Evolutionary conservation across 2,329 filamentous ascomycete genomes (phyloP).

Genomic region (Aureobasidium sp.): DNA sequence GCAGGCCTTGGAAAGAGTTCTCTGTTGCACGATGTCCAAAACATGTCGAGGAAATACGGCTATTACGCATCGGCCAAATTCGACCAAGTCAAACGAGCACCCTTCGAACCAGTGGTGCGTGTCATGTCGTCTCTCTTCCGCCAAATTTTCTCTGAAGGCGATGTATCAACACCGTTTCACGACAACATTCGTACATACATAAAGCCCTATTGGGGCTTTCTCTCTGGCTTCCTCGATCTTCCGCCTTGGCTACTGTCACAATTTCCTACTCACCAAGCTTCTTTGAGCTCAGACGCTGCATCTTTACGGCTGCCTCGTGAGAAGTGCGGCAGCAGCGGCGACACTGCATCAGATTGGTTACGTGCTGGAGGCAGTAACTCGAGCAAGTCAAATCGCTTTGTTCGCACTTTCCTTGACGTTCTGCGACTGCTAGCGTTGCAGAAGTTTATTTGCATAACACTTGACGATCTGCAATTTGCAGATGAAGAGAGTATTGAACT

Average conservation of each 20-base stretch:
- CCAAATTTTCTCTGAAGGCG: conserved; percentile 57
- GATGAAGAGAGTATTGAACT: conserved; percentile 81
- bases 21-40: conserved; percentile 50
- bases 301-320: not conserved
- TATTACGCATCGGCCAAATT: conserved; percentile 55
- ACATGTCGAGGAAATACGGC: conserved; percentile 47
- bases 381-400: conserved; percentile 58
- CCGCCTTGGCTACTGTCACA: conserved; percentile 54
- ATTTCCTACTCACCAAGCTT: conserved; percentile 14
- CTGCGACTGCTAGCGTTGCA: conserved; percentile 71
- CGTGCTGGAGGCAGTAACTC: conserved; percentile 35
- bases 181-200: conserved; percentile 48
- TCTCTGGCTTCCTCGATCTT: conserved; percentile 51
- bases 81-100: conserved; percentile 50
- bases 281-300: not conserved
- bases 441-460: conserved; percentile 78
- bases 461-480: conserved; percentile 86
- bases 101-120: conserved; percentile 53
- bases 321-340: conserved; percentile 20
- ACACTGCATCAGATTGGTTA: conserved; percentile 37
- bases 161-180: conserved; percentile 54
- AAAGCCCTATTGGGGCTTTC: conserved; percentile 48
- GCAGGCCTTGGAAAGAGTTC: conserved; percentile 55
- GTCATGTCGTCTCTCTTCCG: conserved; percentile 54
- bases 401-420: conserved; percentile 83